phyloP scores from a whole-genome alignment of 768 basidiomycete species.

The Suillus clintonianus region DNA sequence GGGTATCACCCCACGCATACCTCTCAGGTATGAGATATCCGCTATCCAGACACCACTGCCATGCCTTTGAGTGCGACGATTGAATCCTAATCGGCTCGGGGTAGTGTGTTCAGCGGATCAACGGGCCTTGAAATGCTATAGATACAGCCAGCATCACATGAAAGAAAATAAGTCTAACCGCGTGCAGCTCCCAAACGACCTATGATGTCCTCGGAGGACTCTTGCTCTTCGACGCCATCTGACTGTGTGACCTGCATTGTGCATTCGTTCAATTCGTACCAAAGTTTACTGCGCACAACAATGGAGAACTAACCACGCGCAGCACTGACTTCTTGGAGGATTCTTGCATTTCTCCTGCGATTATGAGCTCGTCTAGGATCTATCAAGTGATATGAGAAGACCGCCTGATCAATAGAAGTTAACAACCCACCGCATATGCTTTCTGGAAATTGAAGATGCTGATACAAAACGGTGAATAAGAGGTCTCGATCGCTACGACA shows the following conservation, averaged over 20 bases:
- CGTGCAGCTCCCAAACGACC: slow-evolving; percentile 69
- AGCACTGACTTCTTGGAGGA: slow-evolving; percentile 77
- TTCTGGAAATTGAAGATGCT: slow-evolving; percentile 99
- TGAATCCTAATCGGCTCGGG: background rate
- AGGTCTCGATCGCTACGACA: background rate
- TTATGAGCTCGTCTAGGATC: slow-evolving; percentile 92
- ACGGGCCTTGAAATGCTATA: slow-evolving; percentile 26
- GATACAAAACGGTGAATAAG: slow-evolving; percentile 1
- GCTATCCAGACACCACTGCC: background rate
- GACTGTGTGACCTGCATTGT: slow-evolving; percentile 77
- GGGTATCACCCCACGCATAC: slow-evolving; percentile 1
- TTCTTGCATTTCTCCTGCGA: slow-evolving; percentile 93
- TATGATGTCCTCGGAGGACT: slow-evolving; percentile 80
- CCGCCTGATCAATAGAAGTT: background rate
- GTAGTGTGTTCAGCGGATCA: slow-evolving; percentile 25
- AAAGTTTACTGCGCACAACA: slow-evolving; percentile 1
- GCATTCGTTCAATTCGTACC: background rate
- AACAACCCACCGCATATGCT: slow-evolving; percentile 73
- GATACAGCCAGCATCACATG: slow-evolving; percentile 5
- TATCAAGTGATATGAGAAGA: slow-evolving; percentile 29
- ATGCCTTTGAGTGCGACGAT: background rate
- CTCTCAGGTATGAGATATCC: background rate
- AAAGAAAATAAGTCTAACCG: slow-evolving; percentile 47
- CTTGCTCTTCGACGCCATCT: slow-evolving; percentile 82
- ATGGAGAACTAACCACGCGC: slow-evolving; percentile 46